phyloP scores from a whole-genome alignment of 495 filamentous ascomycete genomes.

The Penicillium silybi region DNA sequence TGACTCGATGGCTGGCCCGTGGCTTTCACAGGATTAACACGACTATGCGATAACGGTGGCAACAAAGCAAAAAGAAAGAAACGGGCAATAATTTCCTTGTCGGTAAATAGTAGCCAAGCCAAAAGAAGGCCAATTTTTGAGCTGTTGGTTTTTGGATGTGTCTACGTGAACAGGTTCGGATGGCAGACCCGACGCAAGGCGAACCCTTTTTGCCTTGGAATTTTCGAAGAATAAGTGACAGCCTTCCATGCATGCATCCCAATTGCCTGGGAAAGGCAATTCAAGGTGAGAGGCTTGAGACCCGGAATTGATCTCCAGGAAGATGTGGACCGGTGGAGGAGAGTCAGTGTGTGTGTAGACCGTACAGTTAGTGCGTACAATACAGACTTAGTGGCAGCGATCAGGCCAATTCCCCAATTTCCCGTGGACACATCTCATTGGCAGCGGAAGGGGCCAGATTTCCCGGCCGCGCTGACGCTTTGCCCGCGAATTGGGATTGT shows the following conservation, averaged over 20 bases:
- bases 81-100: background rate
- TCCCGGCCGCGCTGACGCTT: conserved; percentile 18
- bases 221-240: conserved; percentile 28
- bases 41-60: conserved; percentile 19
- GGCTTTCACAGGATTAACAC: background rate
- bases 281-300: background rate
- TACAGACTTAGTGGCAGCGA: background rate
- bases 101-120: conserved; percentile 5
- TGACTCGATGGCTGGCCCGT: conserved; percentile 2
- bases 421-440: conserved; percentile 10
- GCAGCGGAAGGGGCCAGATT: conserved; percentile 11
- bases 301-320: background rate
- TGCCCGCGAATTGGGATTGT: conserved; percentile 3
- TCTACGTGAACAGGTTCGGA: background rate
- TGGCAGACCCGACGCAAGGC: conserved; percentile 1
- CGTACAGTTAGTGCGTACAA: too few relatives aligned
- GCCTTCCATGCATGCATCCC: conserved; percentile 30
- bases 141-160: background rate
- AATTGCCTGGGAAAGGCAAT: conserved; percentile 9
- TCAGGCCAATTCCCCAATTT: conserved; percentile 10
- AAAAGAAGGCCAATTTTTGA: conserved; percentile 3
- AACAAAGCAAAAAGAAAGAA: background rate
- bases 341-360: too few relatives aligned
- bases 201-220: background rate
- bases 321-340: background rate